A percentile compares a stretch with the other conserved stretches of the same genome.
These are phyloP conservation scores for Gossypium mustelinum DNA, from an alignment of 345 rosid species.

Conservation along the genomic window DNA sequence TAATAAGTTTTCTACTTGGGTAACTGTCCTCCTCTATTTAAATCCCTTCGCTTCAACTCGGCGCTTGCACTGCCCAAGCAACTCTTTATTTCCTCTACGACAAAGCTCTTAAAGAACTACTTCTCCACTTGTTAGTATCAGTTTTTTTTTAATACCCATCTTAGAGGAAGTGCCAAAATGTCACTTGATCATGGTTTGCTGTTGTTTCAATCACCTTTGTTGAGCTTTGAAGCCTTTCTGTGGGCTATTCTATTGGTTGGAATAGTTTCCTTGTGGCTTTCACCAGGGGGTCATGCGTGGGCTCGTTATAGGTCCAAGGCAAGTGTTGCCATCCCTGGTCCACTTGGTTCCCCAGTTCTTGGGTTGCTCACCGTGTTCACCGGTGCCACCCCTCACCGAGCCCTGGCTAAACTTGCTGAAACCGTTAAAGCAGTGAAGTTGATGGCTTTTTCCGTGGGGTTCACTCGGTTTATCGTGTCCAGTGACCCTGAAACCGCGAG, in stretches of 20 bases:
- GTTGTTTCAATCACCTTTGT: constrained; percentile 13
- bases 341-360: constrained; percentile 49
- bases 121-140: neutral
- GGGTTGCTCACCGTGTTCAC: constrained; percentile 28
- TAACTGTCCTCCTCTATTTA: neutral
- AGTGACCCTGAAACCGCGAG: constrained; percentile 71
- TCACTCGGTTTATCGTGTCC: constrained; percentile 61
- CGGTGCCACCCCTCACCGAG: constrained; percentile 37
- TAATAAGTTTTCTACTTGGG: no score
- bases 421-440: constrained; percentile 35
- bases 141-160: neutral
- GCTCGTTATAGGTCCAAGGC: constrained; percentile 26
- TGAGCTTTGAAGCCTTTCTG: constrained; percentile 31
- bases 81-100: neutral
- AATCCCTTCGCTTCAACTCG: neutral
- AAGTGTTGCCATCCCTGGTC: constrained; percentile 50
- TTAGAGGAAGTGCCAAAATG: neutral
- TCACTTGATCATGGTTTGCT: neutral
- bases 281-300: constrained; percentile 82
- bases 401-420: constrained; percentile 44
- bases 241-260: constrained; percentile 30
- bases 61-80: neutral
- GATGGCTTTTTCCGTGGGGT: constrained; percentile 81
- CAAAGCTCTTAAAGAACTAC: neutral
- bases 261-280: constrained; percentile 32